These are phyloP conservation scores for Guyanaporus albipodus DNA, from an alignment of 768 basidiomycete genomes.

Conservation along the genomic window DNA sequence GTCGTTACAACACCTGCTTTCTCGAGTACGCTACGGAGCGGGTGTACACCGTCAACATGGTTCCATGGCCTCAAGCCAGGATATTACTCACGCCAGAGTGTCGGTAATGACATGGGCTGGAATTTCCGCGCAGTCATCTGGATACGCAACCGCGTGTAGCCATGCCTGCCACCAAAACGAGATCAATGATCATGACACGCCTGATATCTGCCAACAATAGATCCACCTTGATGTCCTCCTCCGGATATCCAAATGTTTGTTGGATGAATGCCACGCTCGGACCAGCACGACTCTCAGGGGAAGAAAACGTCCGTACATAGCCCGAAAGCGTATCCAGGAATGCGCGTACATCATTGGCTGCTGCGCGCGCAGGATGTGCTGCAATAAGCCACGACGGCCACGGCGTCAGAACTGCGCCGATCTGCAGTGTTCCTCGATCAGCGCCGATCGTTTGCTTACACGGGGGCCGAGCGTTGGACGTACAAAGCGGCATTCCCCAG, in stretches of 20 bases:
- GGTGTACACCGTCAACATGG: neutral
- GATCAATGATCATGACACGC: neutral
- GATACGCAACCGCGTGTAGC: conserved; percentile 77
- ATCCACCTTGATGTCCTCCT: conserved; percentile 74
- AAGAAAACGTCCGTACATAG: conserved; percentile 66
- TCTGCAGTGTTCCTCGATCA: no score
- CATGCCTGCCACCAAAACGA: conserved; percentile 53
- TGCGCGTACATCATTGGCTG: conserved; percentile 40
- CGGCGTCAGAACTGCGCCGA: conserved; percentile 83
- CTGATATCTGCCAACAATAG: no score
- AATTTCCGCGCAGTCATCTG: conserved; percentile 59
- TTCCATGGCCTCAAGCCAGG: neutral
- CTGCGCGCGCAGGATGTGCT: conserved; percentile 67
- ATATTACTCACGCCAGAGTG: conserved; percentile 57
- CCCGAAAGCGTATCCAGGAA: conserved; percentile 65
- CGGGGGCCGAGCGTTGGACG: conserved; percentile 37
- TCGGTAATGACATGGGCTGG: conserved; percentile 60
- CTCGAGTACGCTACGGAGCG: conserved; percentile 56
- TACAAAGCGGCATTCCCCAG: conserved; percentile 80
- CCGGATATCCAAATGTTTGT: conserved; percentile 73
- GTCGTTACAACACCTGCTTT: conserved; percentile 67
- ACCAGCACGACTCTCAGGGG: conserved; percentile 49
- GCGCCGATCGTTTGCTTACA: no score
- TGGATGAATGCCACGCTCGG: conserved; percentile 73
- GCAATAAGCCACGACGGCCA: conserved; percentile 98